These are phyloP conservation scores for Coemansia sp. DNA, from an alignment of 192 early-diverging fungal genomes.

Conservation along the genomic window DNA sequence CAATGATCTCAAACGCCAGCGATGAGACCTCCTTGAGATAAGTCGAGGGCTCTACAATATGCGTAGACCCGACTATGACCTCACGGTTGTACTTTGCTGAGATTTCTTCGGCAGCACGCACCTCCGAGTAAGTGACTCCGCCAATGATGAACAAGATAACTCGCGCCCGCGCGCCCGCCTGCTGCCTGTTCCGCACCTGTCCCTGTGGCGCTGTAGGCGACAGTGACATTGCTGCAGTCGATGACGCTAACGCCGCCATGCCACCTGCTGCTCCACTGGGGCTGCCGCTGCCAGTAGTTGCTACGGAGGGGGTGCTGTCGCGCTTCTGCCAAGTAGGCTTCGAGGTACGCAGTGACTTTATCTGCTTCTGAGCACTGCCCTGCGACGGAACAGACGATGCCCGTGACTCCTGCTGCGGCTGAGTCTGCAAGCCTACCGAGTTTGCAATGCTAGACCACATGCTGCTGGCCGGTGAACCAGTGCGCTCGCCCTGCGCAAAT, in stretches of 20 bases:
- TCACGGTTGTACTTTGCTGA: slow-evolving; percentile 45
- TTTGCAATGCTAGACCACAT: slow-evolving; percentile 52
- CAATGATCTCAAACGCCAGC: slow-evolving; percentile 48
- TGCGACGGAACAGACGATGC: slow-evolving; percentile 24
- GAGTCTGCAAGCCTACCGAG: slow-evolving; percentile 34
- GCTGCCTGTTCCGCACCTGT: neutral
- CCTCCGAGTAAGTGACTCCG: slow-evolving; percentile 47
- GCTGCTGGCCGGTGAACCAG: slow-evolving; percentile 40
- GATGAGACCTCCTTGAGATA: slow-evolving; percentile 46
- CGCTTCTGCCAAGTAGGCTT: slow-evolving; percentile 55
- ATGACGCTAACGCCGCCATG: slow-evolving; percentile 4
- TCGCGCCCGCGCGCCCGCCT: slow-evolving; percentile 23
- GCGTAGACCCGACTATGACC: slow-evolving; percentile 50
- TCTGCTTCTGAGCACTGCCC: slow-evolving; percentile 28
- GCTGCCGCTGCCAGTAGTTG: slow-evolving; percentile 7
- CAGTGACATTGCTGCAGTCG: slow-evolving; percentile 5
- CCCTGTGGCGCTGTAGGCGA: slow-evolving; percentile 9
- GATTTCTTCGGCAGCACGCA: slow-evolving; percentile 52
- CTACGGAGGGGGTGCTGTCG: slow-evolving; percentile 38
- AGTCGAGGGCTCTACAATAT: slow-evolving; percentile 43
- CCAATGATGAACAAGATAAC: slow-evolving; percentile 53
- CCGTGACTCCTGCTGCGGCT: slow-evolving; percentile 12
- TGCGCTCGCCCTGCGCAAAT: slow-evolving; percentile 19
- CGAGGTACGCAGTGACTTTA: slow-evolving; percentile 47
- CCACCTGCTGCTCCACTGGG: slow-evolving; percentile 3